These are phyloP conservation scores for Arctium minus DNA, from an alignment of 129 eudicot genomes.

Conservation along the genomic window DNA sequence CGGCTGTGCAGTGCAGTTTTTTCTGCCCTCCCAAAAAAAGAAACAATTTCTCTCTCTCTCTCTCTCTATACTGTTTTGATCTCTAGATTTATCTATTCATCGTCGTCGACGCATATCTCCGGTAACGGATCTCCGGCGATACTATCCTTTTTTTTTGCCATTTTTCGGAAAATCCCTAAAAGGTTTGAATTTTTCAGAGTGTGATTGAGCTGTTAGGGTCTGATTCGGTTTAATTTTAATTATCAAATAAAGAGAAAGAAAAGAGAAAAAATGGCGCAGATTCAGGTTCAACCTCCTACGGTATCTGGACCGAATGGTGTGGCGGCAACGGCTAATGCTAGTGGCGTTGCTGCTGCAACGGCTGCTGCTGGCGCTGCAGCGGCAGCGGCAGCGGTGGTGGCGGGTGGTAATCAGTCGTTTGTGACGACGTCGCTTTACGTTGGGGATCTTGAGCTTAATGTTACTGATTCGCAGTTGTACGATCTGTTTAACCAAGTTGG, in stretches of 20 bases:
- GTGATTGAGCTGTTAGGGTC: conserved; percentile 12
- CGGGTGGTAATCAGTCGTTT: conserved; percentile 30
- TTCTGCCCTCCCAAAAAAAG: conserved; percentile 59
- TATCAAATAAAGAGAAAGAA: background rate
- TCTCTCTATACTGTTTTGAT: background rate
- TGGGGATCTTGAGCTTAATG: conserved; percentile 61
- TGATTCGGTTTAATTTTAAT: background rate
- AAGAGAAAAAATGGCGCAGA: conserved; percentile 52
- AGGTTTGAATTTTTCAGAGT: background rate
- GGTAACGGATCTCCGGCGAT: conserved; percentile 32
- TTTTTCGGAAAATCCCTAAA: conserved; percentile 3
- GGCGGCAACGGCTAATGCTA: conserved; percentile 5
- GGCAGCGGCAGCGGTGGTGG: conserved; percentile 26
- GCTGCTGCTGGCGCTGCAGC: conserved; percentile 18
- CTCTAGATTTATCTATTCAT: background rate
- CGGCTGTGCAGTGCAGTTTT: conserved; percentile 57
- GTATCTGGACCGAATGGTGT: conserved; percentile 42
- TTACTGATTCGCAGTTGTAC: conserved; percentile 51
- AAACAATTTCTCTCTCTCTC: conserved; percentile 20
- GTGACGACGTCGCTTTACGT: conserved; percentile 69
- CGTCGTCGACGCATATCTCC: conserved; percentile 15
- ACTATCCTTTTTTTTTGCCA: conserved; percentile 19
- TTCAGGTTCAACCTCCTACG: conserved; percentile 54
- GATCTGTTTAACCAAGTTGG: conserved; percentile 66
- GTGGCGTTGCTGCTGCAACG: conserved; percentile 21